Evolutionary conservation across 768 basidiomycete genomes (phyloP), one percentile per base, ranked within the genome.

Genomic region (Artomyces pyxidatus): DNA sequence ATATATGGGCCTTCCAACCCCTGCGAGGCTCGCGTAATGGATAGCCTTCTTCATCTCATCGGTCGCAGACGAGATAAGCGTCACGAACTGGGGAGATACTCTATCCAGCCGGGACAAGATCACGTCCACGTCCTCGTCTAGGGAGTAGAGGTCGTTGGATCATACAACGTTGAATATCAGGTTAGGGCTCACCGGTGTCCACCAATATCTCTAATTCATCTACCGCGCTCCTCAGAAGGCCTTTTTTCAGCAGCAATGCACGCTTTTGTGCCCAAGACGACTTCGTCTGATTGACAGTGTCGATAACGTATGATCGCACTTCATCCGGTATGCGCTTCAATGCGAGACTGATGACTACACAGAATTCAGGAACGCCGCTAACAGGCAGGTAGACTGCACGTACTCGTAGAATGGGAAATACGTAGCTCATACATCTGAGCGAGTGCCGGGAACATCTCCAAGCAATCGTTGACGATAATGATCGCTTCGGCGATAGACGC

Each of bases 401-500:
- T 58, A 91, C 88, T 81, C 52, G 70, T 75, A 1, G 85, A 81
- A 66, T 92, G 89, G 11, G 87, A 88, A 3, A 91, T 71, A 49
- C 83, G 81, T 32, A 90, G 81, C 54, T 87, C 85, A 55, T 88
- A 88, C 47, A 73, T 75, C 55, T 76, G 71, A 16, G 72, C 68
- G 38, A 85, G 70, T 55, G 75, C 87, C 7, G 82, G 89, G 66
- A 89, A 91, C 48, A 73, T 76, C 38, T 81, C 76, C 27, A 92
- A 67, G 49, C 78, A 79, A 48, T 82, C 75, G 51, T 77, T 79
- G 14, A 80, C 76, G 14, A 91, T 70, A 3, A 82, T 71, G 42
- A 93, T 77, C 2, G 83, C 67, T 62, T 93, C 90, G 9, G 85
- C 87, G 7, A 77, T 78, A 14, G 88, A 81, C 9, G 85, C 86